Evolutionary conservation across 345 rosid genomes (phyloP), one percentile per base, ranked within the genome.

Genomic region (Barbarea vulgaris): DNA sequence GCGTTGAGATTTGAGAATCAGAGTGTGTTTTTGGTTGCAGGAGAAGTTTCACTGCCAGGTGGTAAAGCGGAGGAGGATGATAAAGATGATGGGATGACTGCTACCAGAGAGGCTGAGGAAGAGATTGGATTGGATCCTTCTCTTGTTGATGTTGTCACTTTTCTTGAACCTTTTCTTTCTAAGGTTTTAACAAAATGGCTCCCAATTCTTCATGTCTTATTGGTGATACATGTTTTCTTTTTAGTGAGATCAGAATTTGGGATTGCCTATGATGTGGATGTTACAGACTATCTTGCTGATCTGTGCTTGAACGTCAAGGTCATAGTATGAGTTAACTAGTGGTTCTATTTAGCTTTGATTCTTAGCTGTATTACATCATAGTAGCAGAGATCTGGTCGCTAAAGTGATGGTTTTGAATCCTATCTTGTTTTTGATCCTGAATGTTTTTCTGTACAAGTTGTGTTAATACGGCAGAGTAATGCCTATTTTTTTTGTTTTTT

Each of bases 21-120:
- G 17, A 5, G n/a, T 36, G 60, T 54, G 64, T 57, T 64, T 69
- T 72, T 74, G 75, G 58, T 70, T 82, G 78, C 79, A 90, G 96
- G 93, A 63, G 96, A 90, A 79, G 87, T 90, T 75, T 85, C 96
- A 75, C 76, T 90, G 78, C 96, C 96, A 7, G 96, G 96, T 53
- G 93, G 96, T 51, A 88, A 88, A 78, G 81, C 85, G 4, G 93
- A 90, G 4, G 93, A 90, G 78, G 81, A 70, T 61, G 91, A 90
- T 71, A 82, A 80, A 79, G 86, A 85, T 81, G 91, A 87, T 77
- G 86, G 82, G 36, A 84, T 85, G 31, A 89, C 88, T 15, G 93
- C 91, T n/a, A 81, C 86, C 2, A 84, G 91, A 70, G 93, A 91
- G 62, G 93, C 91, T 1, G 75, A 82, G 73, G 97, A 88, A 80